Evolutionary conservation across 306 rosid species (phyloP).

Genomic region (Arachis stenosperma): DNA sequence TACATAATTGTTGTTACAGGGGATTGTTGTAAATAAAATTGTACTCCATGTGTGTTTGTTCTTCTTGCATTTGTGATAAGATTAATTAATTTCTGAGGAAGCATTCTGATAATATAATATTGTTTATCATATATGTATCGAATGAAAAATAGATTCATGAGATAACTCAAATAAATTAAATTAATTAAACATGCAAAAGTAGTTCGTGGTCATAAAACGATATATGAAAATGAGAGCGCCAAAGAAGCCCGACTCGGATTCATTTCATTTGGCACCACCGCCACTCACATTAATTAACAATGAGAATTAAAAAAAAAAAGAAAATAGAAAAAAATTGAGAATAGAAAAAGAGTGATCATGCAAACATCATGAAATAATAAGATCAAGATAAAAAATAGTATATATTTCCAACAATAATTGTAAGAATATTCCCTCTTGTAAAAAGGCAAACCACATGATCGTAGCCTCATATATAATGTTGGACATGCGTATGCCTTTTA

Average conservation of each 20-base stretch:
- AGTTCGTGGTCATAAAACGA: too few relatives aligned
- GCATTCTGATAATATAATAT: too few relatives aligned
- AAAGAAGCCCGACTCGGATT: background rate
- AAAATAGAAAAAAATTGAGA: too few relatives aligned
- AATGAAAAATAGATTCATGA: too few relatives aligned
- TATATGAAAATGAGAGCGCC: background rate
- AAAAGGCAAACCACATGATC: background rate
- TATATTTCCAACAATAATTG: background rate
- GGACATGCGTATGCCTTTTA: background rate
- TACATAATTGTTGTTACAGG: too few relatives aligned
- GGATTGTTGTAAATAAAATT: too few relatives aligned
- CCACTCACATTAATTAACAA: background rate
- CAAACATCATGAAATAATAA: background rate
- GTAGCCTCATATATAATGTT: background rate
- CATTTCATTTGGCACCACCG: background rate
- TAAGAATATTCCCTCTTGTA: background rate
- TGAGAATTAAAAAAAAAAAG: background rate
- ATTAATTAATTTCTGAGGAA: background rate
- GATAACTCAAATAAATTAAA: too few relatives aligned
- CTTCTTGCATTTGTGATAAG: background rate
- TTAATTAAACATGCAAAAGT: too few relatives aligned
- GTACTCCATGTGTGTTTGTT: background rate
- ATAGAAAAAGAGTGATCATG: background rate
- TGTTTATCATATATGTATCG: too few relatives aligned
- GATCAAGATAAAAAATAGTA: background rate